Conservation (phyloP, 495 filamentous ascomycete species). For the Pyronema domesticum region DNA sequence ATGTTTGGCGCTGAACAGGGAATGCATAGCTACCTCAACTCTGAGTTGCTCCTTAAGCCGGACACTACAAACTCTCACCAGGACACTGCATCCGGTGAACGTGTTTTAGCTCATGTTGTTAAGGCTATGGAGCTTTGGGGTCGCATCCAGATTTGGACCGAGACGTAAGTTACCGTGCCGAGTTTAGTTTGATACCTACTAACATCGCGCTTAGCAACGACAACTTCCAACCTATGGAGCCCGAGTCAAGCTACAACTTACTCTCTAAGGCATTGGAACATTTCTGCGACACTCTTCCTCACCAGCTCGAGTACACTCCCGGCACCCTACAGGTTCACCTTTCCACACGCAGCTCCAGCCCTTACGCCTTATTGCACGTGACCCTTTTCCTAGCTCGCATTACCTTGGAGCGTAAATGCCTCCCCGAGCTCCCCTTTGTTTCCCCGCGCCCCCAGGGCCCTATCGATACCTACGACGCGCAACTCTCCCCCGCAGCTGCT, state of each 20-base stretch:
- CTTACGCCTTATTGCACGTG: slow-evolving; percentile 63
- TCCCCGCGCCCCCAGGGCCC: slow-evolving; percentile 53
- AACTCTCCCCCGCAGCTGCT: slow-evolving; percentile 23
- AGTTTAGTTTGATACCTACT: neutral
- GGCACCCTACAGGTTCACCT: slow-evolving; percentile 70
- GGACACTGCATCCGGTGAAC: slow-evolving; percentile 43
- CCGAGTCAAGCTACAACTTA: neutral
- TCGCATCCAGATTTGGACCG: slow-evolving; percentile 25
- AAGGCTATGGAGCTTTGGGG: slow-evolving; percentile 66
- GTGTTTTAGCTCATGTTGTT: slow-evolving; percentile 57
- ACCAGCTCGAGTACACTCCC: slow-evolving; percentile 49
- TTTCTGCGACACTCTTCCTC: slow-evolving; percentile 51
- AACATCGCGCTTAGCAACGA: neutral
- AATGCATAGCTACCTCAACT: slow-evolving; percentile 31
- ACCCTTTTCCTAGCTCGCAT: slow-evolving; percentile 60
- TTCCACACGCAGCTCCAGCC: slow-evolving; percentile 52
- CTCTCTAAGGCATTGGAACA: slow-evolving; percentile 21
- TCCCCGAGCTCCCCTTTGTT: slow-evolving; percentile 62
- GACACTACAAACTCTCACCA: slow-evolving; percentile 18
- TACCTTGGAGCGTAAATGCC: slow-evolving; percentile 62
- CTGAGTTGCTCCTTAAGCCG: slow-evolving; percentile 12
- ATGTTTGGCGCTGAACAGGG: slow-evolving; percentile 48
- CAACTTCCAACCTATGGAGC: neutral
- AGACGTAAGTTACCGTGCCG: slow-evolving; percentile 4
- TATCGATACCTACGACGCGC: slow-evolving; percentile 45